Evolutionary conservation across 495 filamentous ascomycete genomes (phyloP), one percentile per base, ranked within the genome.

Genomic region (Podospora appendiculata): DNA sequence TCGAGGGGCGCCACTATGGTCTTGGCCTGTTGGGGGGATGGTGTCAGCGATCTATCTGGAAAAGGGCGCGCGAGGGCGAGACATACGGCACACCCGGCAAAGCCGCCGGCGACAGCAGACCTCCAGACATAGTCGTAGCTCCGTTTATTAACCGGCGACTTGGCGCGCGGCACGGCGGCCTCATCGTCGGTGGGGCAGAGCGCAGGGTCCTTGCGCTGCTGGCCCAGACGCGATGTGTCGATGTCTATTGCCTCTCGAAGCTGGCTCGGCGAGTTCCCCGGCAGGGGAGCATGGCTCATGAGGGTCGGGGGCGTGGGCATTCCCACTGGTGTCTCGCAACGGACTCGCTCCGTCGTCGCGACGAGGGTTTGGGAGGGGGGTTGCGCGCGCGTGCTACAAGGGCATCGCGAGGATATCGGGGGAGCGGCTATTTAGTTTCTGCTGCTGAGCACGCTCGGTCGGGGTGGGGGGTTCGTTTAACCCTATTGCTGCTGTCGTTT

Each of bases 1-100:
- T 98, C 93, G 50, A 98, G 88, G 35, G 93, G 93, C 25, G 88
- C 93, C 12, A 98, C 95, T 14, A 94, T 75, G 1, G 92, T 96
- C 77, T 98, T 98, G 57, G 88, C 93, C 90, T 96, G 52, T 39
- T 46, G 11, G 41, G 12, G 25, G 17, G 42, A 5, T 25, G 2
- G 42, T 13, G 14, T 57, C 34, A 41, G 43, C 16, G 47, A 36
- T 25, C 9, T 36, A 4, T 10, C 17, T 45, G 6, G 25, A 25
- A 25, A 25, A n/a, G n/a, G n/a, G 43, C 11, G n/a, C 19, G 17
- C 10, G 32, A 13, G 25, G 43, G 4, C 3, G 43, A 32, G 40
- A 60, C 85, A 52, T 81, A 91, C 88, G 55, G 85, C 86, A 73
- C 89, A 89, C 55, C 90, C 92, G 39, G 92, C 93, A 52, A 95